These are phyloP conservation scores for Erysimum cheiri DNA, from an alignment of 441 rosid genomes.

Conservation along the genomic window DNA sequence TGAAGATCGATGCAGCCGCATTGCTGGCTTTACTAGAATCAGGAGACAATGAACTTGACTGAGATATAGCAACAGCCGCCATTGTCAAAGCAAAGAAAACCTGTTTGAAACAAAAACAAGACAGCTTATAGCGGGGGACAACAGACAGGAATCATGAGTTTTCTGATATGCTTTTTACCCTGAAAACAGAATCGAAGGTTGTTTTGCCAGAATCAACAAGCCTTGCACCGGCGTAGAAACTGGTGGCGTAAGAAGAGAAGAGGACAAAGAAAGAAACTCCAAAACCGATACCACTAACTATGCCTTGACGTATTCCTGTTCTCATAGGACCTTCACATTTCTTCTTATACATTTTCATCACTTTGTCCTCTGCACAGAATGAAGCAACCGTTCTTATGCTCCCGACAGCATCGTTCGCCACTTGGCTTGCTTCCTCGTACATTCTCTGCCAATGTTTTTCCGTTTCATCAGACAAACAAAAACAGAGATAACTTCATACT, in stretches of 20 bases:
- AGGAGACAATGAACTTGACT: constrained; percentile 64
- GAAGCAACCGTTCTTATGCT: constrained; percentile 92
- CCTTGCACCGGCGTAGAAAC: constrained; percentile 83
- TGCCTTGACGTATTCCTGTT: constrained; percentile 67
- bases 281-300: constrained; percentile 70
- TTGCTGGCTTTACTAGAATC: constrained; percentile 66
- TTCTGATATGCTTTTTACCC: constrained; percentile 42
- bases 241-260: constrained; percentile 59
- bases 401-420: constrained; percentile 84
- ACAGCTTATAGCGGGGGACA: constrained; percentile 10
- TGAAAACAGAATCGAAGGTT: constrained; percentile 67
- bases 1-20: constrained; percentile 74
- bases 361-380: constrained; percentile 83
- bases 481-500: neutral
- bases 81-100: constrained; percentile 74
- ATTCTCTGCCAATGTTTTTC: constrained; percentile 54
- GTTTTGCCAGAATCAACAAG: constrained; percentile 60
- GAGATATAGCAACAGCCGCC: constrained; percentile 69
- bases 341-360: constrained; percentile 63
- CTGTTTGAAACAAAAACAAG: constrained; percentile 49
- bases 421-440: constrained; percentile 93
- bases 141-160: neutral
- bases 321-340: constrained; percentile 75
- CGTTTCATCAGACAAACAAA: constrained; percentile 30
- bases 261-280: constrained; percentile 68